A percentile compares a stretch with the other conserved stretches of the same genome.
Evolutionary conservation across 78 protist species (phyloP).

Genomic region (Dictyostelium citrinum): DNA sequence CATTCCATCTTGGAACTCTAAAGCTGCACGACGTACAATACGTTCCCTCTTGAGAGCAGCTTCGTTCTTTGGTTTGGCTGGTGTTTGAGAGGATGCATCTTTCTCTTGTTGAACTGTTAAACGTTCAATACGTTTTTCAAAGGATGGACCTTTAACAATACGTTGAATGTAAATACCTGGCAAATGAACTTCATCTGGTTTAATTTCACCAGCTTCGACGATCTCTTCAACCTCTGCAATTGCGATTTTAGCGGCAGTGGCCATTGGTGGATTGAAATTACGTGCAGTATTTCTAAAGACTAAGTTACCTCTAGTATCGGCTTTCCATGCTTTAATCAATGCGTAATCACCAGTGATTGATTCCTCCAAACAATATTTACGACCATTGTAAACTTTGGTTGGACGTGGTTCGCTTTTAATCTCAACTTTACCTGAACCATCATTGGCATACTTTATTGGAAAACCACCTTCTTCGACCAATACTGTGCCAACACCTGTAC

Average conservation of each 20-base stretch:
- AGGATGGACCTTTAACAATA: conserved; percentile 71
- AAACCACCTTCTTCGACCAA: conserved; percentile 93
- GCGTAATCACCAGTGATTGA: conserved; percentile 93
- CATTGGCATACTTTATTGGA: conserved; percentile 89
- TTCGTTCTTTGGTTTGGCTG: conserved; percentile 55
- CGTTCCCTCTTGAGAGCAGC: conserved; percentile 82
- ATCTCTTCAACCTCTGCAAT: conserved; percentile 97
- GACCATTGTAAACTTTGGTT: conserved; percentile 72
- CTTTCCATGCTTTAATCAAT: conserved; percentile 94
- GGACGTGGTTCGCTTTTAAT: conserved; percentile 87
- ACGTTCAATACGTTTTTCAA: conserved; percentile 91
- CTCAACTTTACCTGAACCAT: conserved; percentile 78
- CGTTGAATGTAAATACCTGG: conserved; percentile 95
- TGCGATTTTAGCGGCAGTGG: conserved; percentile 89
- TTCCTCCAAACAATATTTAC: conserved; percentile 87
- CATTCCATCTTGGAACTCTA: conserved; percentile 94
- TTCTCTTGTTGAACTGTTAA: conserved; percentile 68
- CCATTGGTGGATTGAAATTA: conserved; percentile 93
- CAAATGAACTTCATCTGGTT: conserved; percentile 91
- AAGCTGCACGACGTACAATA: conserved; percentile 95
- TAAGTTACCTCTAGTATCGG: conserved; percentile 94
- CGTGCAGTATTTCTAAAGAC: conserved; percentile 90
- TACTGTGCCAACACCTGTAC: conserved; percentile 94
- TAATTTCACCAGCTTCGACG: conserved; percentile 88
- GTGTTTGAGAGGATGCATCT: neutral